These are phyloP conservation scores for Kwoniella bestiolae DNA, from an alignment of 768 basidiomycete genomes.

Conservation along the genomic window DNA sequence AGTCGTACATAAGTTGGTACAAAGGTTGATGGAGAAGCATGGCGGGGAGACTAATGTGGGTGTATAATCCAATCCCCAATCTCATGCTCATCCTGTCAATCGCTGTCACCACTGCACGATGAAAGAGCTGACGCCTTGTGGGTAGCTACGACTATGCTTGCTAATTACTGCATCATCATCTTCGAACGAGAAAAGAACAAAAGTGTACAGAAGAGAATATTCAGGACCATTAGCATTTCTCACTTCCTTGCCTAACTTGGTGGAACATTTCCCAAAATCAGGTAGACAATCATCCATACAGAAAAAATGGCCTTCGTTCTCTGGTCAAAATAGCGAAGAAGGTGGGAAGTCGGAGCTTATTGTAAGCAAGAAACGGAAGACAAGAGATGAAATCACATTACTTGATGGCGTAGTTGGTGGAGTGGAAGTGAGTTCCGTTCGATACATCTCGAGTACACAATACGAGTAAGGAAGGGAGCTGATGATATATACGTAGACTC, in stretches of 20 bases:
- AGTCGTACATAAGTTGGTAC: conserved; percentile 42
- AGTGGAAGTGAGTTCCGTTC: conserved; percentile 30
- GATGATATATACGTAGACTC: neutral
- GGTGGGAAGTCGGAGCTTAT: neutral
- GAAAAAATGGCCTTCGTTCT: conserved; percentile 26
- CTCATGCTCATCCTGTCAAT: neutral
- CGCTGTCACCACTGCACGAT: no score
- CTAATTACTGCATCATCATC: conserved; percentile 23
- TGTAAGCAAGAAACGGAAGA: conserved; percentile 20
- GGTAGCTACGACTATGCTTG: conserved; percentile 34
- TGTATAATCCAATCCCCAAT: no score
- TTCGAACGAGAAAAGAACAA: neutral
- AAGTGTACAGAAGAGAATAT: conserved; percentile 28
- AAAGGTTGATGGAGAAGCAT: conserved; percentile 49
- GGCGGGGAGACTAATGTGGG: conserved; percentile 36
- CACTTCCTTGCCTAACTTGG: conserved; percentile 29
- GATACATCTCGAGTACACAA: neutral
- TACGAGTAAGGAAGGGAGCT: neutral
- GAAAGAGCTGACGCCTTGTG: no score
- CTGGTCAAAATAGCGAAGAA: neutral
- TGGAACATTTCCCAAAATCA: conserved; percentile 17
- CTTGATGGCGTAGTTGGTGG: conserved; percentile 29
- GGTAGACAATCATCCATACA: neutral
- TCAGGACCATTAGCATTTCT: conserved; percentile 29
- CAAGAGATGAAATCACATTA: conserved; percentile 20